These are phyloP conservation scores for Plicaturopsis crispa DNA, from an alignment of 768 basidiomycete species.

Conservation along the genomic window DNA sequence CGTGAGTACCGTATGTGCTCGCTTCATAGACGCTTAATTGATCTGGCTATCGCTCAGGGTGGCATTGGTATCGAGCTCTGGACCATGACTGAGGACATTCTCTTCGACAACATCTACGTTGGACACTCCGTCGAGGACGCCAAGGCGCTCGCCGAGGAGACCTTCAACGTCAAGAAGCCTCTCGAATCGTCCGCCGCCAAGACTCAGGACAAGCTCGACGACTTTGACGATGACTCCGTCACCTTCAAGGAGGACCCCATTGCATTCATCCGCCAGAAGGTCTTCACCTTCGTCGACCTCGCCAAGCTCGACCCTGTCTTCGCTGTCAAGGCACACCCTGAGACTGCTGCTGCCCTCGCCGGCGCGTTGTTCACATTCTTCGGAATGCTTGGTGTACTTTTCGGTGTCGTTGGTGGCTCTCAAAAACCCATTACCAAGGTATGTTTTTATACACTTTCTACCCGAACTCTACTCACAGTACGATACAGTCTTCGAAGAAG, in stretches of 20 bases:
- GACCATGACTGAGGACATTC: conserved; percentile 97
- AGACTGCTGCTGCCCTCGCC: conserved; percentile 73
- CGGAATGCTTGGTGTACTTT: conserved; percentile 75
- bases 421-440: conserved; percentile 73
- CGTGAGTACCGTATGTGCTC: conserved; percentile 34
- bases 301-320: conserved; percentile 67
- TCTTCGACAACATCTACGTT: conserved; percentile 91
- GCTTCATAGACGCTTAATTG: background rate
- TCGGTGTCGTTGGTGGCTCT: conserved; percentile 69
- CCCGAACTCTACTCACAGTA: conserved; percentile 7
- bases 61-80: conserved; percentile 98
- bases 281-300: conserved; percentile 72
- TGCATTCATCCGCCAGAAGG: conserved; percentile 71
- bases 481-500: conserved; percentile 63
- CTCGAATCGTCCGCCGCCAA: conserved; percentile 64
- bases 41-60: conserved; percentile 39
- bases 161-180: conserved; percentile 86
- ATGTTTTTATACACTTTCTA: conserved; percentile 8
- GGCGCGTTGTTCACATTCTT: conserved; percentile 74
- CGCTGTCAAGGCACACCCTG: conserved; percentile 85
- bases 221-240: conserved; percentile 31
- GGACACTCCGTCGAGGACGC: conserved; percentile 88
- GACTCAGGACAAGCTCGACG: conserved; percentile 41
- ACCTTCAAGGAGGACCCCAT: conserved; percentile 70
- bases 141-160: conserved; percentile 72